A percentile compares a stretch with the other conserved stretches of the same genome.
These are phyloP conservation scores for Hysterangium stoloniferum DNA, from an alignment of 768 basidiomycete genomes.

Conservation along the genomic window DNA sequence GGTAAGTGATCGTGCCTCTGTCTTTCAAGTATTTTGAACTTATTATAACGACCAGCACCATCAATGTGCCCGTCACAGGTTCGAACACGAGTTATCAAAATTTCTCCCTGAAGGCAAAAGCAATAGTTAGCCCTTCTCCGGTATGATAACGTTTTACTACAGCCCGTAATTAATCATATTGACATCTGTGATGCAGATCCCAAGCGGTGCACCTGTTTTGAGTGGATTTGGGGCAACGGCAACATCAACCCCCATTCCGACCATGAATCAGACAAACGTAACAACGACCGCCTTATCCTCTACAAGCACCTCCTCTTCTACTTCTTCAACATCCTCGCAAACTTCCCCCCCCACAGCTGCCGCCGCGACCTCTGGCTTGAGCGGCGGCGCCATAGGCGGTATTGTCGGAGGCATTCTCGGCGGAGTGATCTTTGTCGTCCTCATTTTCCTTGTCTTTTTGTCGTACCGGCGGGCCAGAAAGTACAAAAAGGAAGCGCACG, in stretches of 20 bases:
- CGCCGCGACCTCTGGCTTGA: neutral
- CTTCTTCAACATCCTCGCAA: neutral
- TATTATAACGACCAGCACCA: neutral
- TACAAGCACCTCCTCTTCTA: neutral
- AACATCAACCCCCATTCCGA: neutral
- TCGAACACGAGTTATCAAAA: slow-evolving; percentile 1
- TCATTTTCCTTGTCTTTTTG: neutral
- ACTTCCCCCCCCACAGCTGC: neutral
- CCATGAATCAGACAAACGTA: neutral
- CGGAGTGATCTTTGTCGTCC: neutral
- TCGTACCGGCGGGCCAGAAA: neutral
- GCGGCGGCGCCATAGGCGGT: slow-evolving; percentile 1
- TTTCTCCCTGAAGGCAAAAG: slow-evolving; percentile 4
- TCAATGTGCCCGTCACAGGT: neutral
- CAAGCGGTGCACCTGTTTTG: neutral
- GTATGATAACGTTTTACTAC: neutral
- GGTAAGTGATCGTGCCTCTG: slow-evolving; percentile 9
- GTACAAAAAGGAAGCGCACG: neutral
- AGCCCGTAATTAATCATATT: neutral
- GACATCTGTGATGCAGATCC: neutral
- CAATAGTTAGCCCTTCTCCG: neutral
- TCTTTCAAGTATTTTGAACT: neutral
- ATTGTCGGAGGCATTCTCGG: slow-evolving; percentile 8
- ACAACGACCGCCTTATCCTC: neutral
- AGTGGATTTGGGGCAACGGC: slow-evolving; percentile 7